phyloP scores from a whole-genome alignment of 2,329 filamentous ascomycete species.

The Penicillium sp. region DNA sequence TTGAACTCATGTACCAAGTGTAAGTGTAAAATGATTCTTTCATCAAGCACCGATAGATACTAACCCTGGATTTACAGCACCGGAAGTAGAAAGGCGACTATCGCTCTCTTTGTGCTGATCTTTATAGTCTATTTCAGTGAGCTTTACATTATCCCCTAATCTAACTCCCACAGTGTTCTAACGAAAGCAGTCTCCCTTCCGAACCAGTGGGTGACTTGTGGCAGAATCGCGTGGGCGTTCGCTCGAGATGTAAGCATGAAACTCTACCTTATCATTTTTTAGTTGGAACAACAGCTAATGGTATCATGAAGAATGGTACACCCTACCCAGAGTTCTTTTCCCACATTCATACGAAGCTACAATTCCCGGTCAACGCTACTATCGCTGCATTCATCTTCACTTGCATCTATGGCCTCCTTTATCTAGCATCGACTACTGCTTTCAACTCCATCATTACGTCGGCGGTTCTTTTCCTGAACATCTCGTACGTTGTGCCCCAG shows the following conservation, averaged over 20 bases:
- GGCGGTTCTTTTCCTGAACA: constrained; percentile 4
- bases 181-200: not conserved
- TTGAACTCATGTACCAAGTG: not conserved
- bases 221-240: not conserved
- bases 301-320: not conserved
- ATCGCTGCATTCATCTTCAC: not conserved
- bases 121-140: not conserved
- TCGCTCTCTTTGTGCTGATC: not conserved
- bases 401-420: constrained; percentile 5
- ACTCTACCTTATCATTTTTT: not conserved
- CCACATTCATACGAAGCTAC: not conserved
- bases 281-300: not conserved
- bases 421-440: constrained; percentile 4
- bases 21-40: not conserved
- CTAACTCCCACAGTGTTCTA: not conserved
- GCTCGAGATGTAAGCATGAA: not conserved
- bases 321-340: not conserved
- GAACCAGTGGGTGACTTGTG: not conserved
- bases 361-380: not conserved
- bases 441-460: constrained; percentile 6
- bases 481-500: constrained; percentile 3
- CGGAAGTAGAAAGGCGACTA: not conserved
- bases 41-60: not conserved
- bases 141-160: not conserved
- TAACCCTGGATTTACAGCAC: not conserved